Evolutionary conservation across 2,329 filamentous ascomycete species (phyloP).

Genomic region (Aureobasidium vineae): DNA sequence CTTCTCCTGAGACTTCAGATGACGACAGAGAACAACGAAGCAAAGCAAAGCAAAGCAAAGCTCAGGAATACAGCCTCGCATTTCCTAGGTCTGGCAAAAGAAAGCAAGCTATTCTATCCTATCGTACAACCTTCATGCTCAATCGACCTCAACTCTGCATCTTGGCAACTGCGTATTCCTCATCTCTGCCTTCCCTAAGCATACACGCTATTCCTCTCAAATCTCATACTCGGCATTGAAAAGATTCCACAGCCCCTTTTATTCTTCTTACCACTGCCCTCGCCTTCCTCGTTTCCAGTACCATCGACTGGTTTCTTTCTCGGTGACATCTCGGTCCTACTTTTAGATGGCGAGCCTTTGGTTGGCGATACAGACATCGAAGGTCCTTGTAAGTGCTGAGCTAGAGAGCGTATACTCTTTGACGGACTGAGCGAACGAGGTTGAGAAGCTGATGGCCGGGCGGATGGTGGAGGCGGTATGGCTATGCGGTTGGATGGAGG

Average conservation of each 20-base stretch:
- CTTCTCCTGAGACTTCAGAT: too few species aligned
- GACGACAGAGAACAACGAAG: too few species aligned
- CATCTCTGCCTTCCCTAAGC: too few species aligned
- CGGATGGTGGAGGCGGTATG: background rate
- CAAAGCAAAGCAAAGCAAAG: too few species aligned
- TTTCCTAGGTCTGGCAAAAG: too few species aligned
- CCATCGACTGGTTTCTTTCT: background rate
- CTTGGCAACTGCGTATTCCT: too few species aligned
- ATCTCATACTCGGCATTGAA: conserved; percentile 26
- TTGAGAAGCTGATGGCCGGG: background rate
- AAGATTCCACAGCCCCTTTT: conserved; percentile 21
- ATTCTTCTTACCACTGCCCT: background rate
- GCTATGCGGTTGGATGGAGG: background rate
- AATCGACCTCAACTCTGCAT: too few species aligned
- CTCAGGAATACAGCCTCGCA: too few species aligned
- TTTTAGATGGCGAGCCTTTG: conserved; percentile 12
- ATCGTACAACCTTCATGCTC: too few species aligned
- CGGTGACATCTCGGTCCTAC: background rate
- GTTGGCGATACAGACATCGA: background rate
- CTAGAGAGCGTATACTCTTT: conserved; percentile 23
- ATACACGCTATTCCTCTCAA: too few species aligned
- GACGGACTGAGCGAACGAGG: conserved; percentile 8
- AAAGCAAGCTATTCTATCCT: too few species aligned
- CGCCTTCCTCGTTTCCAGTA: background rate
- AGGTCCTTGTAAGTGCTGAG: conserved; percentile 9